A percentile compares a stretch with the other conserved stretches of the same genome.
These are phyloP conservation scores for Hermanozyma aechmeae DNA, from an alignment of 805 yeast genomes.

Conservation along the genomic window DNA sequence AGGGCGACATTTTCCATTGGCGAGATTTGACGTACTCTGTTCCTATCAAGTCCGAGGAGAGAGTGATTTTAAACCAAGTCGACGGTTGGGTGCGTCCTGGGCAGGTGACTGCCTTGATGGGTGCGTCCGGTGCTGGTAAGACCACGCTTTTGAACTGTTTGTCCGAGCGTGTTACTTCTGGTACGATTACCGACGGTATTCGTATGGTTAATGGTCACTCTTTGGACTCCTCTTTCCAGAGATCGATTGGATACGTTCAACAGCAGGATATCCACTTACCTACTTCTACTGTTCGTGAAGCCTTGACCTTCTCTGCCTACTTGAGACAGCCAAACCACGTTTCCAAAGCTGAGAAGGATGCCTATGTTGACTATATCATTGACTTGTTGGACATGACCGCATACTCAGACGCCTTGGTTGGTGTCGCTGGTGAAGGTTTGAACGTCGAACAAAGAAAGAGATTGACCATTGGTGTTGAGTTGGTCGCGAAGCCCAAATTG, in stretches of 20 bases:
- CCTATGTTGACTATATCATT: background rate
- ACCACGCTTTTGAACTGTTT: background rate
- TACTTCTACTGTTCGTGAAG: background rate
- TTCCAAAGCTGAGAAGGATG: background rate
- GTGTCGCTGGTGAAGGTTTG: conserved; percentile 57
- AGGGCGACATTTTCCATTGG: background rate
- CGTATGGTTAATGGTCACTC: background rate
- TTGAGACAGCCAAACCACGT: background rate
- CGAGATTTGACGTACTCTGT: background rate
- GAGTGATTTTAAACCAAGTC: background rate
- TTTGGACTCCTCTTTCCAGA: background rate
- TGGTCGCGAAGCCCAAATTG: conserved; percentile 60
- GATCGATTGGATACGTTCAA: background rate
- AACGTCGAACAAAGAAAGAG: conserved; percentile 64
- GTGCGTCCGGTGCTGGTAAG: background rate
- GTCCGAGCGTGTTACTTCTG: background rate
- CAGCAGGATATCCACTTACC: background rate
- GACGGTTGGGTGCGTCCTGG: background rate
- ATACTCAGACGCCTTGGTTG: conserved; percentile 58
- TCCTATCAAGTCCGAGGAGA: background rate
- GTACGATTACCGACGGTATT: background rate
- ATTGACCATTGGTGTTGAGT: conserved; percentile 62
- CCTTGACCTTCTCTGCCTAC: background rate
- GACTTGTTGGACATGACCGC: conserved; percentile 19
- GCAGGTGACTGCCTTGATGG: background rate